Percentiles rank a stretch among this genome's conserved stretches.
These are phyloP conservation scores for Colletotrichum tamarilloi DNA, from an alignment of 2,329 filamentous ascomycete species.

Conservation along the genomic window DNA sequence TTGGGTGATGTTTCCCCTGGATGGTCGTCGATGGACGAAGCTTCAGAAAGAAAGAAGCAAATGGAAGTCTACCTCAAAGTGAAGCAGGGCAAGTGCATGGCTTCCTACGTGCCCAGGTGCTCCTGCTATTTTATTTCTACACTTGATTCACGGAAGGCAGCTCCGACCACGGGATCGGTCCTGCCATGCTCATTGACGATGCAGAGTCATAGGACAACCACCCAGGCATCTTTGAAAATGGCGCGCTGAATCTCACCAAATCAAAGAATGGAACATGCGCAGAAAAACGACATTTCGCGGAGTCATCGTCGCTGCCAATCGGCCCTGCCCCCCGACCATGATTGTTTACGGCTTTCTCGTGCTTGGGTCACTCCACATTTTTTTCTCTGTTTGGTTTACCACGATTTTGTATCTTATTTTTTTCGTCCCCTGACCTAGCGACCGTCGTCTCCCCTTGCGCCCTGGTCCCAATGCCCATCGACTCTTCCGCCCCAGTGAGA, in stretches of 20 bases:
- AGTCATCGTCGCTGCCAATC: constrained; percentile 25
- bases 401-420: not conserved
- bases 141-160: not conserved
- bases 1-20: not conserved
- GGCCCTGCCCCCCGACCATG: constrained; percentile 16
- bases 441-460: not conserved
- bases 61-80: not conserved
- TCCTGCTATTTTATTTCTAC: constrained; percentile 31
- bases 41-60: not conserved
- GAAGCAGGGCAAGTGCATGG: not conserved
- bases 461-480: not conserved
- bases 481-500: not conserved
- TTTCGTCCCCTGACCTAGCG: not conserved
- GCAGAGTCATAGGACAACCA: not conserved
- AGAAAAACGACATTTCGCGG: not conserved
- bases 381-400: constrained; percentile 10
- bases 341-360: not conserved
- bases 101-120: not conserved
- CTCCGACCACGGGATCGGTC: constrained; percentile 29
- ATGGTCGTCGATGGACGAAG: not conserved
- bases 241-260: not conserved
- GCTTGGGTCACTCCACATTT: constrained; percentile 24
- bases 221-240: too few relatives aligned
- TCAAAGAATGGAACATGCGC: not conserved
- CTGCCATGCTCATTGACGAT: not conserved